Evolutionary conservation across 768 basidiomycete genomes (phyloP).

Genomic region (Cantharellus anzutake): DNA sequence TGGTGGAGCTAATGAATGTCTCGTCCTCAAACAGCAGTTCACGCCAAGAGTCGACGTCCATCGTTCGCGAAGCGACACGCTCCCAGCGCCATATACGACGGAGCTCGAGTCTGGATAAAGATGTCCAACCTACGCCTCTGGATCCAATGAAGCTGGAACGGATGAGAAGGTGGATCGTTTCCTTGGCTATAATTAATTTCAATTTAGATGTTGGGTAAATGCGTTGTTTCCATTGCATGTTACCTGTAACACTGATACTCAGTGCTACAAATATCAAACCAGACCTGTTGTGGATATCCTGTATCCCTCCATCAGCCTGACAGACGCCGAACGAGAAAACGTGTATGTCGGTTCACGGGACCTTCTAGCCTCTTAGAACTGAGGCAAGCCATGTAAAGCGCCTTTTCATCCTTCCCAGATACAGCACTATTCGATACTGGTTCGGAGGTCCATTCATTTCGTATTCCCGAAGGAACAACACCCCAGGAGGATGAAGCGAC

Average conservation of each 20-base stretch:
- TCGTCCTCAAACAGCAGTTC: no score
- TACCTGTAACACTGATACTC: conserved; percentile 36
- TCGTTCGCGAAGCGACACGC: no score
- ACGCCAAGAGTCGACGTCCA: no score
- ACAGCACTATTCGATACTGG: conserved; percentile 74
- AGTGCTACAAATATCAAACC: conserved; percentile 68
- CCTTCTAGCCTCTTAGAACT: no score
- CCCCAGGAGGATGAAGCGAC: conserved; percentile 19
- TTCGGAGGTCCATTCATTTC: conserved; percentile 68
- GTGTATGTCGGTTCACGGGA: conserved; percentile 28
- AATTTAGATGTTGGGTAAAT: conserved; percentile 77
- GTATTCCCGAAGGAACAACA: conserved; percentile 23
- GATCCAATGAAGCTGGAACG: conserved; percentile 19
- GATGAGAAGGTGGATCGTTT: conserved; percentile 47
- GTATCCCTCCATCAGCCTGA: conserved; percentile 46
- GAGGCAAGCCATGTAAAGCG: conserved; percentile 26
- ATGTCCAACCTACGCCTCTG: neutral
- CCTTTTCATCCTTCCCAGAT: conserved; percentile 86
- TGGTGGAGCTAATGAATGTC: no score
- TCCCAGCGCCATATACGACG: no score
- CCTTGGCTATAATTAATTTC: conserved; percentile 63
- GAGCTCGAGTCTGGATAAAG: neutral
- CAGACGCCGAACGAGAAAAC: conserved; percentile 55
- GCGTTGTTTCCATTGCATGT: conserved; percentile 17
- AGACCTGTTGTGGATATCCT: conserved; percentile 48